Conservation (phyloP, 805 yeast genomes). For the Huiozyma sinensis region DNA sequence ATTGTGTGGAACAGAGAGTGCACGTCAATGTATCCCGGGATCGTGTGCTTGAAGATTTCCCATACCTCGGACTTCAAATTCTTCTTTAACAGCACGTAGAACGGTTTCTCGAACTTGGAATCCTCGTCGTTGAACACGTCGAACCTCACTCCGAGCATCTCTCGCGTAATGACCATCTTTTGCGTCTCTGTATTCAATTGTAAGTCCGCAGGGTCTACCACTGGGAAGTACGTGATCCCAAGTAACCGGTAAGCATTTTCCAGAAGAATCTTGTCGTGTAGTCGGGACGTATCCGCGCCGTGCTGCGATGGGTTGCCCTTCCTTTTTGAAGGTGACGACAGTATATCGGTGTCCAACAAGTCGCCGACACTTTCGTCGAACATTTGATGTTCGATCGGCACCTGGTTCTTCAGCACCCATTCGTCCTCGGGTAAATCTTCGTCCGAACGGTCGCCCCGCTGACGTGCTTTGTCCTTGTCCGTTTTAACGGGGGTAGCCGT, state of each 20-base stretch:
- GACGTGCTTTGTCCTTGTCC: background rate
- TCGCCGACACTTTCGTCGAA: constrained; percentile 19
- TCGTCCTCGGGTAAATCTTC: constrained; percentile 12
- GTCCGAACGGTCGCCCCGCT: background rate
- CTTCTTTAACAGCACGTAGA: constrained; percentile 28
- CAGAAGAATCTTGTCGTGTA: constrained; percentile 13
- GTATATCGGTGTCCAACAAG: constrained; percentile 14
- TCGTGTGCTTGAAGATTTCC: constrained; percentile 30
- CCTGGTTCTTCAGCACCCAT: constrained; percentile 14
- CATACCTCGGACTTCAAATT: constrained; percentile 20
- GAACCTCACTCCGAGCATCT: constrained; percentile 31
- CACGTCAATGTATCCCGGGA: constrained; percentile 25
- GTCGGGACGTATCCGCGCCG: constrained; percentile 1
- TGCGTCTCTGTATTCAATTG: constrained; percentile 7
- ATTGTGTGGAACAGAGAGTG: constrained; percentile 10
- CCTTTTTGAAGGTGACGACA: constrained; percentile 25
- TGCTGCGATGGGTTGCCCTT: constrained; percentile 1
- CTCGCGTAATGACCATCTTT: constrained; percentile 9
- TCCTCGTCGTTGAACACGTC: constrained; percentile 27
- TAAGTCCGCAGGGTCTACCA: constrained; percentile 28
- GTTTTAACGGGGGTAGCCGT: background rate
- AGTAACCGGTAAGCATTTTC: constrained; percentile 31
- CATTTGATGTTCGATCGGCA: constrained; percentile 15
- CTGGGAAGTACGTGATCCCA: constrained; percentile 33
- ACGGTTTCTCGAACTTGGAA: constrained; percentile 26